Evolutionary conservation across 164 flowering plant genomes (phyloP).

Genomic region (Chloranthus sessilifolius): DNA sequence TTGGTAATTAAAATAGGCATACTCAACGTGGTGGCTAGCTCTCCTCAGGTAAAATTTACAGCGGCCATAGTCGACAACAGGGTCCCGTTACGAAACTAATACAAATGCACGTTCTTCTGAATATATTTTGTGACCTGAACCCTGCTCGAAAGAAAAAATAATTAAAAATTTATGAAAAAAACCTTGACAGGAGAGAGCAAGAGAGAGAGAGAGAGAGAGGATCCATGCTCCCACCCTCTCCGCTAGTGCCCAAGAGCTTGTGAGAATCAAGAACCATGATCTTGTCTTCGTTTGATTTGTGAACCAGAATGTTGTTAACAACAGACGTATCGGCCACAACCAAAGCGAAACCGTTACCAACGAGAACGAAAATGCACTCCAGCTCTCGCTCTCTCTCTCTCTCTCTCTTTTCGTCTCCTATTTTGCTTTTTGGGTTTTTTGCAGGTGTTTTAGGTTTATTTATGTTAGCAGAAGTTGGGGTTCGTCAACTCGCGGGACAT

Average conservation of each 20-base stretch:
- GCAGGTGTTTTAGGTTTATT: too few species aligned
- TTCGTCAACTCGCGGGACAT: too few species aligned
- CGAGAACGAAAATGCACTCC: conserved; percentile 96
- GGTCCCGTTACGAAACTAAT: conserved; percentile 84
- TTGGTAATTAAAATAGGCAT: too few species aligned
- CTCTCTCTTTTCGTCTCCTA: too few species aligned
- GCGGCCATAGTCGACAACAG: conserved; percentile 83
- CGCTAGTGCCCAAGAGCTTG: conserved; percentile 94
- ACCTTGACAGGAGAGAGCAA: background rate
- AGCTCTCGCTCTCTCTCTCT: conserved; percentile 24
- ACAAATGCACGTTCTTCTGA: conserved; percentile 78
- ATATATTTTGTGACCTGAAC: conserved; percentile 88
- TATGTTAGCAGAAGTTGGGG: too few species aligned
- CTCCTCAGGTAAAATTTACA: conserved; percentile 85
- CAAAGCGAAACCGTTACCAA: conserved; percentile 77
- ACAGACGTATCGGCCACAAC: conserved; percentile 93
- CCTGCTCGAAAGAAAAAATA: too few species aligned
- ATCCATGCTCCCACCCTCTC: conserved; percentile 90
- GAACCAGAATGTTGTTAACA: conserved; percentile 83
- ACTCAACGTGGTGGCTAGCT: too few species aligned
- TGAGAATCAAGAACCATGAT: conserved; percentile 91
- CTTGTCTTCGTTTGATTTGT: conserved; percentile 93
- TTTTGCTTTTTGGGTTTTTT: too few species aligned
- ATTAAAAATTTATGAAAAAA: background rate
- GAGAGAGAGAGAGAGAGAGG: conserved; percentile 13